Evolutionary conservation across 129 eudicot species (phyloP).

Genomic region (Kitagawia praeruptora): DNA sequence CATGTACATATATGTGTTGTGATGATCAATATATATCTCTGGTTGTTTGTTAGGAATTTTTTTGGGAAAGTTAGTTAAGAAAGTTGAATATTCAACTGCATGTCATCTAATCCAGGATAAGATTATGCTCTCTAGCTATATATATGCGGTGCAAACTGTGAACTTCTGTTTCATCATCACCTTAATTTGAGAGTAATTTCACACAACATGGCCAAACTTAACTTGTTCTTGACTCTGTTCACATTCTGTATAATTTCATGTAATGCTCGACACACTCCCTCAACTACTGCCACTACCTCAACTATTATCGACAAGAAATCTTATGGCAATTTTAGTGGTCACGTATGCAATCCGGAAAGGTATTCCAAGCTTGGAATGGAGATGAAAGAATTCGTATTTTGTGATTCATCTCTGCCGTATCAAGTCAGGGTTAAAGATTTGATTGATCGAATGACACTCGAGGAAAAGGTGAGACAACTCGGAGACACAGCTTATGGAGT

Average conservation of each 20-base stretch:
- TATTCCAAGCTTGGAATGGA: background rate
- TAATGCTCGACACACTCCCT: background rate
- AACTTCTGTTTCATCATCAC: background rate
- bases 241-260: no score
- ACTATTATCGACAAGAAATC: background rate
- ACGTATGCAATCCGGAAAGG: background rate
- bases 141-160: background rate
- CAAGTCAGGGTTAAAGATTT: slow-evolving; percentile 4
- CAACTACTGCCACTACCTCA: background rate
- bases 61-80: background rate
- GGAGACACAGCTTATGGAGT: slow-evolving; percentile 15
- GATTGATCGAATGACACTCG: slow-evolving; percentile 14
- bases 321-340: background rate
- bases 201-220: background rate
- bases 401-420: slow-evolving; percentile 2
- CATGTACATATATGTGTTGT: no score
- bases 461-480: slow-evolving; percentile 16
- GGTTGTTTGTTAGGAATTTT: no score
- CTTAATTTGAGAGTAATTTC: background rate
- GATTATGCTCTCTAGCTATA: background rate
- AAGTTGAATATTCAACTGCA: background rate
- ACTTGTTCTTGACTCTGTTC: background rate
- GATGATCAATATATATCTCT: no score
- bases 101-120: background rate
- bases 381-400: background rate